These are phyloP conservation scores for Nicotiana attenuata DNA, from an alignment of 257 asterid species.

Conservation along the genomic window DNA sequence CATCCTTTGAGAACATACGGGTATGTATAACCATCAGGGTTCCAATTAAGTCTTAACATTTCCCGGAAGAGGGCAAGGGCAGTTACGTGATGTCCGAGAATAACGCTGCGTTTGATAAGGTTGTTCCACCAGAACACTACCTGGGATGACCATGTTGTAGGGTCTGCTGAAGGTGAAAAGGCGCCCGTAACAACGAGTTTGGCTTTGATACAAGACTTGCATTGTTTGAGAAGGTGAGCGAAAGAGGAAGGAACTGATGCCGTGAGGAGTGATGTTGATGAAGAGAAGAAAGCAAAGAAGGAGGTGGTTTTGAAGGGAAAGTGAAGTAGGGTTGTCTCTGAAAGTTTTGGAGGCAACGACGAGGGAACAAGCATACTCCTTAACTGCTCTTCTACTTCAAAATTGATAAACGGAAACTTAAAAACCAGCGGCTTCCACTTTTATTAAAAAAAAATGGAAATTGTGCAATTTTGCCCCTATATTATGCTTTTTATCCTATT, in stretches of 20 bases:
- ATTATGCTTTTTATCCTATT: no score
- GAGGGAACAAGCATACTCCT: background rate
- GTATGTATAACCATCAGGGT: slow-evolving; percentile 68
- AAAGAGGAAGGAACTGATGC: background rate
- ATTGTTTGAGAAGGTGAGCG: background rate
- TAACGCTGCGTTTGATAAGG: slow-evolving; percentile 47
- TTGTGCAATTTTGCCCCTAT: no score
- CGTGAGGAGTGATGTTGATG: background rate
- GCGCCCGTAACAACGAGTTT: background rate
- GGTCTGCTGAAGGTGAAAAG: background rate
- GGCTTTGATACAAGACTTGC: slow-evolving; percentile 11
- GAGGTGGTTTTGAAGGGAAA: background rate
- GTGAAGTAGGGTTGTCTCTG: background rate
- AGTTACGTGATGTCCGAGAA: slow-evolving; percentile 17
- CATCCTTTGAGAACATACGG: slow-evolving; percentile 70
- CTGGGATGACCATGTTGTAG: background rate
- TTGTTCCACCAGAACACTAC: slow-evolving; percentile 66
- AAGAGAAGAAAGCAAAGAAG: background rate
- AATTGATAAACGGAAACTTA: background rate
- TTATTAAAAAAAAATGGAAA: no score
- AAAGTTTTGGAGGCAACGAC: background rate
- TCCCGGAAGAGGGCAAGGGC: slow-evolving; percentile 49
- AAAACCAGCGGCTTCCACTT: background rate
- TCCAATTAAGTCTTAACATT: slow-evolving; percentile 61
- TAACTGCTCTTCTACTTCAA: background rate